These are phyloP conservation scores for Ceratorhiza oryzae-sativae DNA, from an alignment of 1,284 basidiomycete species.

Conservation along the genomic window DNA sequence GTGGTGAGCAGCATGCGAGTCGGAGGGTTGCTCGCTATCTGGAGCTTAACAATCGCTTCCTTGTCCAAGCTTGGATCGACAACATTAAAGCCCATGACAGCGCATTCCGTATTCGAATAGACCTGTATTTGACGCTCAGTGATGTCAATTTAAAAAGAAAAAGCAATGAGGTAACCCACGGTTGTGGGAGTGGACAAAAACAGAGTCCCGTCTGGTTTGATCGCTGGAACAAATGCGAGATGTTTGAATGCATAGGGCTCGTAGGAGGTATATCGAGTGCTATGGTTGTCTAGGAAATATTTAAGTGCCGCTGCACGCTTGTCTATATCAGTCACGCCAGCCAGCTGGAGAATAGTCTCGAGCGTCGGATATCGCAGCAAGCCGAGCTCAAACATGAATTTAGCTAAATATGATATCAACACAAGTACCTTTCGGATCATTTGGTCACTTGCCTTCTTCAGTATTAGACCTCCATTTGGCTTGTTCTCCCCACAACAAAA, in stretches of 20 bases:
- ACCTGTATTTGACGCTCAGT: slow-evolving; percentile 62
- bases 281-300: slow-evolving; percentile 79
- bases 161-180: slow-evolving; percentile 53
- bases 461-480: slow-evolving; percentile 79
- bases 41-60: slow-evolving; percentile 72
- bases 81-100: slow-evolving; percentile 77
- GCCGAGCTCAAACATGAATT: slow-evolving; percentile 82
- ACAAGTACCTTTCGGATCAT: slow-evolving; percentile 17
- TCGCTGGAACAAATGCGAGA: slow-evolving; percentile 82
- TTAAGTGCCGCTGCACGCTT: slow-evolving; percentile 67
- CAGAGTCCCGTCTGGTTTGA: slow-evolving; percentile 57
- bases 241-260: slow-evolving; percentile 61
- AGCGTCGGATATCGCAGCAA: slow-evolving; percentile 77
- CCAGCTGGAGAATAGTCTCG: slow-evolving; percentile 69
- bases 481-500: slow-evolving; percentile 86
- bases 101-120: slow-evolving; percentile 75
- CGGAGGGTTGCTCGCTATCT: slow-evolving; percentile 77
- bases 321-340: slow-evolving; percentile 60
- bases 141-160: neutral
- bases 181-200: slow-evolving; percentile 72
- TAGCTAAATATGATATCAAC: slow-evolving; percentile 61
- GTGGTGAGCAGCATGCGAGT: slow-evolving; percentile 68
- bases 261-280: slow-evolving; percentile 69
- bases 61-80: slow-evolving; percentile 64
- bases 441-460: slow-evolving; percentile 73